phyloP scores from a whole-genome alignment of 176 grass and related monocot genomes.

The Cenchrus purpureus region DNA sequence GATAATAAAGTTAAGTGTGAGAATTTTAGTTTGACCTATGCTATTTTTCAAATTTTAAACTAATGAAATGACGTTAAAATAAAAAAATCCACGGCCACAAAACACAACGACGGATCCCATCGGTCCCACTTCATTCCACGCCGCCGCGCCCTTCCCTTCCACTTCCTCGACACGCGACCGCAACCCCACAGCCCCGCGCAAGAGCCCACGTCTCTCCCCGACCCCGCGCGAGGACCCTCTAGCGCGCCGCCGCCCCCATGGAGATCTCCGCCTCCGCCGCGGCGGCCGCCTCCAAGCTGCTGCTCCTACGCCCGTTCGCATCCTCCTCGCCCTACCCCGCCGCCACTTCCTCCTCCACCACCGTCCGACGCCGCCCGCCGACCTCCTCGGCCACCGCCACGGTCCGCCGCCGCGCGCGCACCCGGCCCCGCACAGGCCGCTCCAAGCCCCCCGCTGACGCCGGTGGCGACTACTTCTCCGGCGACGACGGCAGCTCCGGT shows the following conservation, averaged over 20 bases:
- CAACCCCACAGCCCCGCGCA: no score
- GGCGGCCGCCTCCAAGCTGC: slow-evolving; percentile 29
- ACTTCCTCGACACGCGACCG: no score
- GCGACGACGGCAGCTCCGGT: slow-evolving; percentile 37
- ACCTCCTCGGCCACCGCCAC: slow-evolving; percentile 40
- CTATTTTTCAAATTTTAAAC: no score
- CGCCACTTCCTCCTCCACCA: neutral
- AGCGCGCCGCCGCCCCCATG: neutral
- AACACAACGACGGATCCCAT: no score
- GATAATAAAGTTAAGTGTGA: no score
- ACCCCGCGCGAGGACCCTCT: no score
- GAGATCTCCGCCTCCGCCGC: slow-evolving; percentile 47
- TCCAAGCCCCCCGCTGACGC: slow-evolving; percentile 38
- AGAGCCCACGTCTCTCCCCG: no score
- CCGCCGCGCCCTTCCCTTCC: no score
- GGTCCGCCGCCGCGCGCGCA: slow-evolving; percentile 53
- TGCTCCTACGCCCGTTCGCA: slow-evolving; percentile 30
- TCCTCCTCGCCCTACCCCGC: slow-evolving; percentile 3
- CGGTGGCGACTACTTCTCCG: slow-evolving; percentile 46
- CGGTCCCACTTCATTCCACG: no score
- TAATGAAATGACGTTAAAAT: no score
- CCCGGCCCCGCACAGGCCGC: slow-evolving; percentile 45
- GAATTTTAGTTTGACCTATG: no score
- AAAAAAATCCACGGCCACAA: no score
- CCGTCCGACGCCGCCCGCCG: neutral